phyloP scores from a whole-genome alignment of 202 grass and related monocot species.

The Sporobolus alterniflorus region DNA sequence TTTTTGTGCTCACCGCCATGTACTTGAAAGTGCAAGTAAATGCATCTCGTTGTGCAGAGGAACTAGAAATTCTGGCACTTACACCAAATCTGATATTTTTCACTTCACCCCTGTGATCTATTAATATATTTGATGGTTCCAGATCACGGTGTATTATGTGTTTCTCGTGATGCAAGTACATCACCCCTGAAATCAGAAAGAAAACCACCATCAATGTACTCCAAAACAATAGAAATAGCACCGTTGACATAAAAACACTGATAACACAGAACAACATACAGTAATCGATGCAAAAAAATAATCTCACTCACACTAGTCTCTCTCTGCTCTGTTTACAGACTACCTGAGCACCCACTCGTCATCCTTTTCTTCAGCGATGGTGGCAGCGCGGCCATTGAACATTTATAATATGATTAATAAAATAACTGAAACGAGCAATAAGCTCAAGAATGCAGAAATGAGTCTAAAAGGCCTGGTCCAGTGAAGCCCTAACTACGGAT shows the following conservation, averaged over 20 bases:
- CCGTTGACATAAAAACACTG: slow-evolving; percentile 97
- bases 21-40: slow-evolving; percentile 85
- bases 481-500: too few species aligned
- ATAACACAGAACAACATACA: slow-evolving; percentile 72
- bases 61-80: slow-evolving; percentile 81
- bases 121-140: slow-evolving; percentile 97
- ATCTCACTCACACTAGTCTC: too few species aligned
- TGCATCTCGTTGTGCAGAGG: slow-evolving; percentile 82
- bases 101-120: slow-evolving; percentile 94
- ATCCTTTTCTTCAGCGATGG: too few species aligned
- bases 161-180: slow-evolving; percentile 84
- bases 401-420: too few species aligned
- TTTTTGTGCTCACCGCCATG: slow-evolving; percentile 81
- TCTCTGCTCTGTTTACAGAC: too few species aligned
- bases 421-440: too few species aligned
- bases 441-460: too few species aligned
- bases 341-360: too few species aligned
- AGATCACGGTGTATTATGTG: slow-evolving; percentile 87
- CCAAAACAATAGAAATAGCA: slow-evolving; percentile 90
- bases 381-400: too few species aligned
- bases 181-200: slow-evolving; percentile 83
- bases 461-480: too few species aligned
- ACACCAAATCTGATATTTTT: slow-evolving; percentile 99
- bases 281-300: too few species aligned
- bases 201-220: slow-evolving; percentile 95